phyloP scores from a whole-genome alignment of 768 basidiomycete species.

The Auricularia sp. region DNA sequence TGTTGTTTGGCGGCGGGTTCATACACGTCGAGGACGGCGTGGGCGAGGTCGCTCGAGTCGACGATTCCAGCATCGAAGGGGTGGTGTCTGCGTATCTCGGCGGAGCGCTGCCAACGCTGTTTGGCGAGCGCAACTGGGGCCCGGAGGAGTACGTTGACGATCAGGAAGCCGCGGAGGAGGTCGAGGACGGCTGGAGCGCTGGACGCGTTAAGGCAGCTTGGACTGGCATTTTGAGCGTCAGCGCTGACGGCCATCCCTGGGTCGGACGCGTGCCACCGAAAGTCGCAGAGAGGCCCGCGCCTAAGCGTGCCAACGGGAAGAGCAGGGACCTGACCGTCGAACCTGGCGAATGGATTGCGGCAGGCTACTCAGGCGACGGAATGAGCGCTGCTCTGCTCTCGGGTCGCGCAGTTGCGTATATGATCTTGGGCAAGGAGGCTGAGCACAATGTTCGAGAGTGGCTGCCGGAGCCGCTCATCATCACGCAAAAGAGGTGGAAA shows the following conservation, averaged over 20 bases:
- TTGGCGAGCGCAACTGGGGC: slow-evolving; percentile 36
- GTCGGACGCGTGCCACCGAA: slow-evolving; percentile 49
- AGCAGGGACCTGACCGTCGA: slow-evolving; percentile 14
- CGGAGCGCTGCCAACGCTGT: slow-evolving; percentile 45
- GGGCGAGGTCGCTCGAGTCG: slow-evolving; percentile 20
- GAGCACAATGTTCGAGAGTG: slow-evolving; percentile 25
- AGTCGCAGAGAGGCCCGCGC: slow-evolving; percentile 22
- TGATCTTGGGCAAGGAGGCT: slow-evolving; percentile 39
- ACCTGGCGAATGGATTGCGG: slow-evolving; percentile 62
- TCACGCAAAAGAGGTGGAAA: slow-evolving; percentile 41
- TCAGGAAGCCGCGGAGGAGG: slow-evolving; percentile 12
- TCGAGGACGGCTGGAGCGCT: slow-evolving; percentile 24
- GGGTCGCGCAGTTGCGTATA: slow-evolving; percentile 45
- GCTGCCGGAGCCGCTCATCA: slow-evolving; percentile 41
- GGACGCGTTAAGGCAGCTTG: slow-evolving; percentile 47
- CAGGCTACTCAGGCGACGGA: slow-evolving; percentile 63
- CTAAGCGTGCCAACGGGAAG: background rate
- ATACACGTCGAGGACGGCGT: slow-evolving; percentile 21
- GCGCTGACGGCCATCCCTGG: slow-evolving; percentile 57
- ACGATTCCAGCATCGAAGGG: slow-evolving; percentile 28
- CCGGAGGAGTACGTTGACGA: slow-evolving; percentile 19
- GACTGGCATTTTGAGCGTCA: slow-evolving; percentile 55
- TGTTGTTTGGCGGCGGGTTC: slow-evolving; percentile 62
- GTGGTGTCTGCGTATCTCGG: slow-evolving; percentile 32
- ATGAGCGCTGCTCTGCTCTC: slow-evolving; percentile 65